Percentiles rank a stretch among this genome's conserved stretches.
Conservation (phyloP, 257 asterid species). For the Solanum sitiens region DNA sequence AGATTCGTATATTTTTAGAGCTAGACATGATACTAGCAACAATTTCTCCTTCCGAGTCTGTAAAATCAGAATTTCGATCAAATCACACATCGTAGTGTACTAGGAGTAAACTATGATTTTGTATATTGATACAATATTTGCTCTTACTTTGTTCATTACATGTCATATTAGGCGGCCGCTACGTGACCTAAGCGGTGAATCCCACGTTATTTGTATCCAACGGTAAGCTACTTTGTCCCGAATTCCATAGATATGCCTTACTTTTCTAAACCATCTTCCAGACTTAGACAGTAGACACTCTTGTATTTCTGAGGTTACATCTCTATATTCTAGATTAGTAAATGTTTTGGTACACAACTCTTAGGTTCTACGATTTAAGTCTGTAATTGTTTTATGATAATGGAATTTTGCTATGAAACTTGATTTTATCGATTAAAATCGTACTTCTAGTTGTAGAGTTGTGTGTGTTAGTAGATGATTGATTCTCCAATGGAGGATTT, state of each 20-base stretch:
- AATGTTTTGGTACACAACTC: background rate
- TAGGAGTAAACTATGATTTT: too few relatives aligned
- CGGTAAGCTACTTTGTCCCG: background rate
- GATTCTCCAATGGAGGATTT: background rate
- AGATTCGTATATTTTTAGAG: background rate
- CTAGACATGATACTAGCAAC: background rate
- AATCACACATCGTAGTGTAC: too few relatives aligned
- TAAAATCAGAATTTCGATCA: too few relatives aligned
- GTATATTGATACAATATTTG: too few relatives aligned
- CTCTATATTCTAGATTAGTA: background rate
- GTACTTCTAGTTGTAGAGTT: background rate
- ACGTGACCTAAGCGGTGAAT: too few relatives aligned
- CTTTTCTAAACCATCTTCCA: background rate
- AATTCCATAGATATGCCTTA: background rate
- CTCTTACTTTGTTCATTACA: too few relatives aligned
- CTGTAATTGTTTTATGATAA: background rate
- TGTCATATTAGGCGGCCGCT: background rate
- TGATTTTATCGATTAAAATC: background rate
- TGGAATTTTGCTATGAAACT: background rate
- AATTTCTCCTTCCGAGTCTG: too few relatives aligned
- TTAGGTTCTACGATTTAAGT: too few relatives aligned
- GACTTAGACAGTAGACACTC: background rate
- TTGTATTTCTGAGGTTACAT: background rate
- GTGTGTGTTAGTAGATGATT: background rate
- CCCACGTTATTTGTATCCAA: background rate